Percentiles rank a stretch among this genome's conserved stretches.
Conservation (phyloP, 2,329 filamentous ascomycete species). For the Sarocladiaceae sp. region DNA sequence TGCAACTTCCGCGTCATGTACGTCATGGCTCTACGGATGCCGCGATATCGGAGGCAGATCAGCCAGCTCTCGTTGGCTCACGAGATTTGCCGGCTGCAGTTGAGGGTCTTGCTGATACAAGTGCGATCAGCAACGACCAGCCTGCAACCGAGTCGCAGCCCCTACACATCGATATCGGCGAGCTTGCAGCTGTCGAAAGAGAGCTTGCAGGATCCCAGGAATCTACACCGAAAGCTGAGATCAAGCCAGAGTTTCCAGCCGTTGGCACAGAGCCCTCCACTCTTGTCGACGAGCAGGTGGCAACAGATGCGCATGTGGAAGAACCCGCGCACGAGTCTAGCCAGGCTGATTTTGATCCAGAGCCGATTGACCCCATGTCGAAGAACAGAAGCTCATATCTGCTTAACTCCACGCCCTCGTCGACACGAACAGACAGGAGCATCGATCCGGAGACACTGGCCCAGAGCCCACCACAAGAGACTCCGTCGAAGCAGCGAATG, state of each 20-base stretch:
- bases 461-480: constrained; percentile 18
- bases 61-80: constrained; percentile 38
- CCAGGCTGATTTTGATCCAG: constrained; percentile 24
- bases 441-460: constrained; percentile 16
- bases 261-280: constrained; percentile 7
- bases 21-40: constrained; percentile 30
- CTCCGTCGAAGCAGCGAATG: constrained; percentile 17
- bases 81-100: constrained; percentile 20
- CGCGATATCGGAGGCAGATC: constrained; percentile 23
- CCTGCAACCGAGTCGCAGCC: constrained; percentile 8
- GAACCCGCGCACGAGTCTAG: constrained; percentile 13
- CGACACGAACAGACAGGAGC: constrained; percentile 22
- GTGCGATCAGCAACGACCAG: not conserved
- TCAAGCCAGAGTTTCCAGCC: constrained; percentile 22
- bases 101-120: constrained; percentile 16
- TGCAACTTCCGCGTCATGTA: constrained; percentile 70
- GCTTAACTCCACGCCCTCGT: constrained; percentile 31
- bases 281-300: constrained; percentile 5
- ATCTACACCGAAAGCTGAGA: constrained; percentile 59
- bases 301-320: not conserved
- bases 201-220: constrained; percentile 56
- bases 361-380: constrained; percentile 32
- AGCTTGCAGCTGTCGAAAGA: constrained; percentile 32
- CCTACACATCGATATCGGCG: constrained; percentile 35
- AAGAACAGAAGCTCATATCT: constrained; percentile 38